Evolutionary conservation across 805 yeast genomes (phyloP), one percentile per base, ranked within the genome.

Genomic region (Candida nemodendra): DNA sequence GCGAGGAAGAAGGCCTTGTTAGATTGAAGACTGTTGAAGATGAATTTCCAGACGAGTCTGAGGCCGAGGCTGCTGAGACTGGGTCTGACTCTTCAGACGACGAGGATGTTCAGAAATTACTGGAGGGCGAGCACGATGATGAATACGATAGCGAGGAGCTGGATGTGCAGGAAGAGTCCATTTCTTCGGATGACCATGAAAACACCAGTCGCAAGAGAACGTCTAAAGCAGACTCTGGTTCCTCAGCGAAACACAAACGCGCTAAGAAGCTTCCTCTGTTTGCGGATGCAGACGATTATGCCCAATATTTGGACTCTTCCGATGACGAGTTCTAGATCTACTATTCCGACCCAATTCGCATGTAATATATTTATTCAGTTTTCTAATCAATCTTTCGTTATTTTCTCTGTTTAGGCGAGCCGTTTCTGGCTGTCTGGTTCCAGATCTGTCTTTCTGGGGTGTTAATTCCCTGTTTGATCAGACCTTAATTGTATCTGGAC

Each of bases 261-360:
- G n/a, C 34, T 11, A 19, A 21, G 12, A 78, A 73, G 32, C 67
- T 90, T 43, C 97, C 97, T 16, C 71, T 79, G 15, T 90, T 88
- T 66, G 97, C 96, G 1, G 81, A 89, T 31, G 95, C 81, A 8
- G 96, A 85, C 28, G 95, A 85, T 44, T 89, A 88, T 57, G 81
- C 91, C 18, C 71, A 85, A 56, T 81, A 80, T 50, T 64, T 85
- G 59, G 71, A 71, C 19, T 79, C 84, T 12, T 85, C 81, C 19
- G 84, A 78, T 35, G 85, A 79, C 22, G 61, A 58, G 18, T 49
- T 50, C 28, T 32, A 41, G 15, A 9, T 24, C 26, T 14, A 6
- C n/a, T 13, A 12, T 18, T 15, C 23, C 23, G 9, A 28, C 27
- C 27, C 19, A 32, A 16, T n/a, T n/a, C n/a, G n/a, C n/a, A n/a